Evolutionary conservation across 345 rosid species (phyloP).

Genomic region (Limnanthes douglasii): DNA sequence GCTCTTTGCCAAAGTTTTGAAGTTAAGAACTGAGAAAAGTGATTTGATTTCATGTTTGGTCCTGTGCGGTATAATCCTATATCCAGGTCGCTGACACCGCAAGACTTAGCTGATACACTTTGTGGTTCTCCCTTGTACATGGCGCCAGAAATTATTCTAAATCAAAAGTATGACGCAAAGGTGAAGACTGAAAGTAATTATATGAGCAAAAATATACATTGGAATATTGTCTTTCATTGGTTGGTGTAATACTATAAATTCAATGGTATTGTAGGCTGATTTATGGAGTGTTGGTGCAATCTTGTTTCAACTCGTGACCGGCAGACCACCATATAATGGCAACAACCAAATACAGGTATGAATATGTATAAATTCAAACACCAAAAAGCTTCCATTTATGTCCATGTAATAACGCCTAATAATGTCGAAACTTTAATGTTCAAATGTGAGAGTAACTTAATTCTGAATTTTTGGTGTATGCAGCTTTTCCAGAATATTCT

Average conservation of each 20-base stretch:
- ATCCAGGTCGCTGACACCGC: slow-evolving; percentile 50
- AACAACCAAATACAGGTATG: slow-evolving; percentile 51
- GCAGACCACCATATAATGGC: slow-evolving; percentile 72
- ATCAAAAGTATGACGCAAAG: slow-evolving; percentile 76
- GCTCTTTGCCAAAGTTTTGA: neutral
- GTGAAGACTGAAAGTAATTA: slow-evolving; percentile 20
- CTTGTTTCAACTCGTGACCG: slow-evolving; percentile 68
- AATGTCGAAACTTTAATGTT: too few relatives aligned
- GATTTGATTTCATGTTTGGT: neutral
- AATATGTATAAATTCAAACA: too few relatives aligned
- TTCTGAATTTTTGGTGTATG: slow-evolving; percentile 9
- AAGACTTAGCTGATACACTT: slow-evolving; percentile 51
- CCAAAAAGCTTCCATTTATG: too few relatives aligned
- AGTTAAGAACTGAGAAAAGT: neutral
- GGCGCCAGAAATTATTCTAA: slow-evolving; percentile 81
- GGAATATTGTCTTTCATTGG: neutral
- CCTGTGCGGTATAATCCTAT: neutral
- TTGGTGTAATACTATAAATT: neutral
- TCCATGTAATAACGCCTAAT: too few relatives aligned
- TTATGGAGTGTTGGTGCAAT: slow-evolving; percentile 90
- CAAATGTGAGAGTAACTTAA: too few relatives aligned
- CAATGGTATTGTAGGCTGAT: slow-evolving; percentile 42
- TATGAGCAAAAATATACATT: neutral
- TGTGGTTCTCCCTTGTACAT: slow-evolving; percentile 87
- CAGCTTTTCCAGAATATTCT: slow-evolving; percentile 75